phyloP scores from a whole-genome alignment of 257 asterid genomes.

The Cinchona pubescens region DNA sequence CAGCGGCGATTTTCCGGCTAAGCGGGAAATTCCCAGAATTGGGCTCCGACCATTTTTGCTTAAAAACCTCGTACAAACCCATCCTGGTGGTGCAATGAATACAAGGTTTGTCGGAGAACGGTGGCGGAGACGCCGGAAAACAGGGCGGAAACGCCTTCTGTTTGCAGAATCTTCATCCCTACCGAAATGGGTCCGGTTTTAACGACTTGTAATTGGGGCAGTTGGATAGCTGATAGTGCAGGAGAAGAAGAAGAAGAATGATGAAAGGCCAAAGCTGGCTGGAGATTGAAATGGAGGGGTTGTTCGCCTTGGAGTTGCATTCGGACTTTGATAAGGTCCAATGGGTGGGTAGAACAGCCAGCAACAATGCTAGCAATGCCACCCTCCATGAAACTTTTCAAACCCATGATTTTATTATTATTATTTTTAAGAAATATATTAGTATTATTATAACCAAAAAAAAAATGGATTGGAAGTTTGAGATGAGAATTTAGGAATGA shows the following conservation, averaged over 20 bases:
- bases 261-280: slow-evolving; percentile 43
- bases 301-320: slow-evolving; percentile 66
- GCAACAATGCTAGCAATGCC: slow-evolving; percentile 65
- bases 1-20: slow-evolving; percentile 42
- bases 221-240: slow-evolving; percentile 15
- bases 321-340: slow-evolving; percentile 54
- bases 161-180: slow-evolving; percentile 43
- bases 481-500: background rate
- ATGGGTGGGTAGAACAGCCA: slow-evolving; percentile 61
- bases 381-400: slow-evolving; percentile 59
- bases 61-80: slow-evolving; percentile 66
- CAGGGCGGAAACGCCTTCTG: slow-evolving; percentile 52
- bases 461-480: background rate
- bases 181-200: slow-evolving; percentile 42
- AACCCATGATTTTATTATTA: slow-evolving; percentile 34
- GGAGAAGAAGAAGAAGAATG: slow-evolving; percentile 6
- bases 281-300: slow-evolving; percentile 22
- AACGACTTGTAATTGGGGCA: slow-evolving; percentile 20
- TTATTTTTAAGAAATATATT: background rate
- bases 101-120: slow-evolving; percentile 56
- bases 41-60: slow-evolving; percentile 54
- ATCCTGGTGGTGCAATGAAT: slow-evolving; percentile 69
- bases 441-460: no score
- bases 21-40: slow-evolving; percentile 35
- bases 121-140: slow-evolving; percentile 74